Evolutionary conservation across 352 stramenopile species (phyloP), one percentile per base, ranked within the genome.

Genomic region (Elongisporangium senticosum): DNA sequence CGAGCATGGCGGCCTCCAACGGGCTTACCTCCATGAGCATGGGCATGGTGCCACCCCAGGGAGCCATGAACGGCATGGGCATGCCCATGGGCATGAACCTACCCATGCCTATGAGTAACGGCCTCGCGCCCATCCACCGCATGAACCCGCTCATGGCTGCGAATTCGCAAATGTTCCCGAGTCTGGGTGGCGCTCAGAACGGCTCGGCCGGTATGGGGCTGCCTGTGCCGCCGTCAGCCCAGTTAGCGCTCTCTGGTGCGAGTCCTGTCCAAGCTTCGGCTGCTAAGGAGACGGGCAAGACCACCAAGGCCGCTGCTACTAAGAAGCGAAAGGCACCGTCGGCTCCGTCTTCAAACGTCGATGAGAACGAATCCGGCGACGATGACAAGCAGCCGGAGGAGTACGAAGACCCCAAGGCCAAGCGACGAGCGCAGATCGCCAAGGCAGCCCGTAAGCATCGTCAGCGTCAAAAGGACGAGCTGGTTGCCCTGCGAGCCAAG

Each of bases 371-470:
- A 15, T 69, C 62, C 48, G 80, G 87, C 28, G 74, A 85, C 14
- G 73, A 83, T n/a, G 73, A 72, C 40, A 83, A 86, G 43, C 62
- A 84, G 53, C 73, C 77, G 0, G 82, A 90, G 47, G 83, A 95
- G 65, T 93, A 90, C 60, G 75, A 87, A 52, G 83, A 93, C 62
- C 83, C 82, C 7, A 95, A 95, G 71, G 86, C 86, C 37, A 93
- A 93, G 64, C 83, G 86, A 55, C 83, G 86, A 21, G 86, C 84
- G 43, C 86, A 95, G 72, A 95, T 95, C 28, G 86, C 86, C 60
- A 95, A 95, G 72, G 86, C 86, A 5, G 86, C 86, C 6, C 83
- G 86, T 10, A 95, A 95, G 61, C 86, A 95, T 65, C 77, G 86
- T 58, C 86, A 95, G 67, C 83, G 86, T 7, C 86, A 95, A 60